These are phyloP conservation scores for Dillenia suffruticosa DNA, from an alignment of 164 flowering plant species.

Conservation along the genomic window DNA sequence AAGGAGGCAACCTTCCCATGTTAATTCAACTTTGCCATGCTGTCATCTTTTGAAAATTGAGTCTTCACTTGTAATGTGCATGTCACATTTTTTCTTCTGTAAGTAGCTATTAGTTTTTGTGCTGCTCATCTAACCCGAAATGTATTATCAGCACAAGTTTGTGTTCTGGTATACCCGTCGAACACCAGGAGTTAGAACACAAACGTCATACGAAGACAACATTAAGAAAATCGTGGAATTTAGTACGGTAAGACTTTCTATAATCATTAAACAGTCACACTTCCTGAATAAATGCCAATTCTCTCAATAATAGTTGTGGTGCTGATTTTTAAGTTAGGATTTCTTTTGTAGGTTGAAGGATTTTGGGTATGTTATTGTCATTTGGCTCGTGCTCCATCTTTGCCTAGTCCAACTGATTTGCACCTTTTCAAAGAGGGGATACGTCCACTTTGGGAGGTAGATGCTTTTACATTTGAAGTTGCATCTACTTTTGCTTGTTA, in stretches of 20 bases:
- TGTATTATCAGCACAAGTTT: conserved; percentile 64
- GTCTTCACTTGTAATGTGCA: too few relatives aligned
- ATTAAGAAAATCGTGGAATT: conserved; percentile 94
- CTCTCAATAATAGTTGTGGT: not conserved
- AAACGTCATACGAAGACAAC: conserved; percentile 89
- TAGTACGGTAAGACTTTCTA: conserved; percentile 62
- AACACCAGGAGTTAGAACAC: conserved; percentile 79
- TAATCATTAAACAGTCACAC: not conserved
- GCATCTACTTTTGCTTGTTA: conserved; percentile 2
- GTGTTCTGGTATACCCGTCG: conserved; percentile 98
- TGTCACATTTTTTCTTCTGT: too few relatives aligned
- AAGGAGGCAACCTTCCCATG: too few relatives aligned
- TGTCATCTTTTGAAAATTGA: too few relatives aligned
- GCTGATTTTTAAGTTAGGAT: not conserved
- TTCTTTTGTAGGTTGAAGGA: conserved; percentile 64
- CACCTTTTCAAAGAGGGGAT: conserved; percentile 97
- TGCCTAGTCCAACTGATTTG: conserved; percentile 94
- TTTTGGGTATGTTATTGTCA: conserved; percentile 98
- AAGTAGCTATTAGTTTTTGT: not conserved
- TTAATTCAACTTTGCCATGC: too few relatives aligned
- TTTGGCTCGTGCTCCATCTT: conserved; percentile 80
- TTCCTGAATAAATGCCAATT: not conserved
- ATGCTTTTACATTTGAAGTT: not conserved
- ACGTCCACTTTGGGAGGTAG: conserved; percentile 98
- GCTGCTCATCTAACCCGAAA: conserved; percentile 1